phyloP scores from a whole-genome alignment of 306 rosid species.

The Quercus agrifolia region DNA sequence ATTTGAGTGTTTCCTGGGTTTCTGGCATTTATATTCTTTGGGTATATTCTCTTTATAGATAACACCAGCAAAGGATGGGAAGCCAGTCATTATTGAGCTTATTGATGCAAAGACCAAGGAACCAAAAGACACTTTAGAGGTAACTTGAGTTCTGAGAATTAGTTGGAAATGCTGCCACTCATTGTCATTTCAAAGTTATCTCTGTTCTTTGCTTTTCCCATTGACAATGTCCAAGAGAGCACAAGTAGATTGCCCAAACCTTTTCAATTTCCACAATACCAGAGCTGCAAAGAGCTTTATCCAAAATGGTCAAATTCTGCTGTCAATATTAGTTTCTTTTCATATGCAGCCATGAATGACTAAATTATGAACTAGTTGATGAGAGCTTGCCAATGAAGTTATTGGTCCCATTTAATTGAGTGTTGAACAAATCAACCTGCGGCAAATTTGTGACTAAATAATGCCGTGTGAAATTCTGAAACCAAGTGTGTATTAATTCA shows the following conservation, averaged over 20 bases:
- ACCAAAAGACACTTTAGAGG: constrained; percentile 92
- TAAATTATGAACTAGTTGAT: background rate
- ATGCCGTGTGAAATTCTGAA: background rate
- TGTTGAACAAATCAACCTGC: background rate
- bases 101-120: constrained; percentile 95
- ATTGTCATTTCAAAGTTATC: background rate
- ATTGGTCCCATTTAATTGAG: background rate
- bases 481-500: background rate
- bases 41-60: constrained; percentile 46
- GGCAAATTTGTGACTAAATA: background rate
- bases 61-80: constrained; percentile 98
- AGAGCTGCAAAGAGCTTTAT: background rate
- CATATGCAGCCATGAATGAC: background rate
- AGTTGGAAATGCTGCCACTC: background rate
- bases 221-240: background rate
- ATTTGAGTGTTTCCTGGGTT: constrained; percentile 9
- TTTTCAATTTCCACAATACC: background rate
- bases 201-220: background rate
- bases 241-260: background rate
- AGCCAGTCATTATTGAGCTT: constrained; percentile 87
- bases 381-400: background rate
- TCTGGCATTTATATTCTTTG: constrained; percentile 3
- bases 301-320: background rate
- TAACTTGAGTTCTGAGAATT: constrained; percentile 22
- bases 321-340: background rate